Conservation (phyloP, 345 rosid genomes). For the Toxicodendron radicans region DNA sequence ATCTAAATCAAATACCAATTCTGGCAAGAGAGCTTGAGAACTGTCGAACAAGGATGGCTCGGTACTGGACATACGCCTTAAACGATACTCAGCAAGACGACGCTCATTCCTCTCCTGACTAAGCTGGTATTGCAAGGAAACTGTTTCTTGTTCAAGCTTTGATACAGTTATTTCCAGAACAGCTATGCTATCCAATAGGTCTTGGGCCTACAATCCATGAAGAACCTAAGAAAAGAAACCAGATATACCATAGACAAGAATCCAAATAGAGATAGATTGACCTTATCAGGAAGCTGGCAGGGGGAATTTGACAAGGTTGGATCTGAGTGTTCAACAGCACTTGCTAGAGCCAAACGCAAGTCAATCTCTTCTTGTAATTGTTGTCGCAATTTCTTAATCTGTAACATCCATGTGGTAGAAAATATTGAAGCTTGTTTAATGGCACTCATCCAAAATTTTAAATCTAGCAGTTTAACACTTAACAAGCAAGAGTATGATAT, state of each 20-base stretch:
- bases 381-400: conserved; percentile 70
- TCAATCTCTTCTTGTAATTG: conserved; percentile 76
- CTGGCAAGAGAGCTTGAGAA: conserved; percentile 28
- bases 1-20: conserved; percentile 22
- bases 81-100: conserved; percentile 57
- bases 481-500: background rate
- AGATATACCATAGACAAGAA: conserved; percentile 7
- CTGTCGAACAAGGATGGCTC: conserved; percentile 29
- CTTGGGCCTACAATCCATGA: conserved; percentile 55
- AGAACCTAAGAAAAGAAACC: conserved; percentile 18
- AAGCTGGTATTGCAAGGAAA: conserved; percentile 63
- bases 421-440: conserved; percentile 6
- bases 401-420: conserved; percentile 24
- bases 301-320: conserved; percentile 53
- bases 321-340: conserved; percentile 62
- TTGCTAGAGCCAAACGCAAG: conserved; percentile 61
- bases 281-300: conserved; percentile 69
- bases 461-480: background rate
- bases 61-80: conserved; percentile 44
- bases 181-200: conserved; percentile 72
- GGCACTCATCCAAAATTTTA: background rate
- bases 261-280: conserved; percentile 25
- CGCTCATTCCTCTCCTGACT: conserved; percentile 85
- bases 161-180: conserved; percentile 64
- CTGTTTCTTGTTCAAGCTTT: conserved; percentile 77